Evolutionary conservation across 225 moss, liverwort and hornwort genomes (phyloP).

Genomic region (Ulota crispa): DNA sequence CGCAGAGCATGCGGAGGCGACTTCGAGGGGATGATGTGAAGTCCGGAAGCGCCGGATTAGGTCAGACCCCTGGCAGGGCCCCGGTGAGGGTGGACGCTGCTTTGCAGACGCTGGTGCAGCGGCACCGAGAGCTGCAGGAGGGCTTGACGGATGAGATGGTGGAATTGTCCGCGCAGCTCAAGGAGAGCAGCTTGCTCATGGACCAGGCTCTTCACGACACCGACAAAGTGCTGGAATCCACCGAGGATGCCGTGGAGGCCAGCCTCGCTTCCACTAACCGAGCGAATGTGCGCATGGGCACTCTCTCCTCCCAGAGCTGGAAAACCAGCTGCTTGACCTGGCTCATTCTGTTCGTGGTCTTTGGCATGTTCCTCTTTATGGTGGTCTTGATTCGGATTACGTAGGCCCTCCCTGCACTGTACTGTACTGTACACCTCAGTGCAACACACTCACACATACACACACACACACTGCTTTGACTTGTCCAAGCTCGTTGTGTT

Average conservation of each 20-base stretch:
- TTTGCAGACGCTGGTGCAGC: slow-evolving; percentile 61
- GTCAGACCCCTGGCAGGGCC: slow-evolving; percentile 14
- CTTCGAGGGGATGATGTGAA: slow-evolving; percentile 48
- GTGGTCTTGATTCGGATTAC: slow-evolving; percentile 76
- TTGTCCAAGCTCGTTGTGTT: not conserved
- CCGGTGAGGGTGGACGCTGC: slow-evolving; percentile 56
- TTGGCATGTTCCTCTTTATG: slow-evolving; percentile 89
- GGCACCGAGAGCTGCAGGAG: slow-evolving; percentile 84
- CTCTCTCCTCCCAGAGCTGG: slow-evolving; percentile 76
- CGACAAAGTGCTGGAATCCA: slow-evolving; percentile 68
- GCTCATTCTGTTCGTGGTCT: slow-evolving; percentile 73
- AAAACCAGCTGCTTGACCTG: slow-evolving; percentile 89
- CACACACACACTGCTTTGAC: not conserved
- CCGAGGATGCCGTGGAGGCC: slow-evolving; percentile 80
- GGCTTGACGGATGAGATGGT: slow-evolving; percentile 95
- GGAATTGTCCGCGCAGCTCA: slow-evolving; percentile 70
- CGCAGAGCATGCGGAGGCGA: slow-evolving; percentile 57
- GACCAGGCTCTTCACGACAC: slow-evolving; percentile 82
- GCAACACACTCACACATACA: too few species aligned
- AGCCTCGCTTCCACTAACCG: slow-evolving; percentile 83
- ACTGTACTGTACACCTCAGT: not conserved
- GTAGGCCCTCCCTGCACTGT: not conserved
- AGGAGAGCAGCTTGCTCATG: slow-evolving; percentile 84
- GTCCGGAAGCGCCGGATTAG: not conserved
- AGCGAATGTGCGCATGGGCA: slow-evolving; percentile 68